Percentiles rank a stretch among this genome's conserved stretches.
phyloP scores from a whole-genome alignment of 331 rosid species.

The Arachis monticola region DNA sequence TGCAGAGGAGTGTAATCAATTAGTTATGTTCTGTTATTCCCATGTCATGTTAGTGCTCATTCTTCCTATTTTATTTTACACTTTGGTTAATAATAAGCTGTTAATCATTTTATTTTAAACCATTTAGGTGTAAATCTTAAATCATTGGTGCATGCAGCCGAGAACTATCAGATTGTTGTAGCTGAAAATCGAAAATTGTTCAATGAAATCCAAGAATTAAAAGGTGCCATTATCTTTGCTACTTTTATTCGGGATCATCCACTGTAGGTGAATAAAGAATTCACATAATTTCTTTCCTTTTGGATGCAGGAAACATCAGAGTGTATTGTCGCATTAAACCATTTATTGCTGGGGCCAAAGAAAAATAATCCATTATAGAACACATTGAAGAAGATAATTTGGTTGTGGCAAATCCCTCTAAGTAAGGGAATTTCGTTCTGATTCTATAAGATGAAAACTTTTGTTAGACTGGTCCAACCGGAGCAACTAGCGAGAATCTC shows the following conservation, averaged over 20 bases:
- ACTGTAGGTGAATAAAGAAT: no score
- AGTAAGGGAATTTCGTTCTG: slow-evolving; percentile 52
- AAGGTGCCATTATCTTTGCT: slow-evolving; percentile 55
- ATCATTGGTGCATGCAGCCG: slow-evolving; percentile 64
- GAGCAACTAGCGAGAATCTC: slow-evolving; percentile 60
- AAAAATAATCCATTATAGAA: slow-evolving; percentile 55
- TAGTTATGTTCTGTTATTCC: no score
- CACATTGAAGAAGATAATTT: slow-evolving; percentile 72
- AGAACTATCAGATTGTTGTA: slow-evolving; percentile 60
- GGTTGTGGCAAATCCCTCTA: slow-evolving; percentile 69
- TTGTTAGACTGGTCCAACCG: slow-evolving; percentile 80
- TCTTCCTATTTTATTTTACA: background rate
- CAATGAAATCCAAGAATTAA: slow-evolving; percentile 83
- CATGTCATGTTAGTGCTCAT: no score
- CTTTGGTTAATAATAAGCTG: slow-evolving; percentile 3
- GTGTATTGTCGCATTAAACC: no score
- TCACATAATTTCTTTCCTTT: no score
- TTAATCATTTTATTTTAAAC: slow-evolving; percentile 32
- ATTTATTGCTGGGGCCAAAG: no score
- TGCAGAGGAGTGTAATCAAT: no score
- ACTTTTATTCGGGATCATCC: no score
- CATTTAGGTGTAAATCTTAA: slow-evolving; percentile 70
- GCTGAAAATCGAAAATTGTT: slow-evolving; percentile 71
- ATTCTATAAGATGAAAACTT: slow-evolving; percentile 33
- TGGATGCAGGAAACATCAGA: no score